A percentile compares a stretch with the other conserved stretches of the same genome.
phyloP scores from a whole-genome alignment of 2,329 filamentous ascomycete genomes.

The Sarocladiaceae sp. region DNA sequence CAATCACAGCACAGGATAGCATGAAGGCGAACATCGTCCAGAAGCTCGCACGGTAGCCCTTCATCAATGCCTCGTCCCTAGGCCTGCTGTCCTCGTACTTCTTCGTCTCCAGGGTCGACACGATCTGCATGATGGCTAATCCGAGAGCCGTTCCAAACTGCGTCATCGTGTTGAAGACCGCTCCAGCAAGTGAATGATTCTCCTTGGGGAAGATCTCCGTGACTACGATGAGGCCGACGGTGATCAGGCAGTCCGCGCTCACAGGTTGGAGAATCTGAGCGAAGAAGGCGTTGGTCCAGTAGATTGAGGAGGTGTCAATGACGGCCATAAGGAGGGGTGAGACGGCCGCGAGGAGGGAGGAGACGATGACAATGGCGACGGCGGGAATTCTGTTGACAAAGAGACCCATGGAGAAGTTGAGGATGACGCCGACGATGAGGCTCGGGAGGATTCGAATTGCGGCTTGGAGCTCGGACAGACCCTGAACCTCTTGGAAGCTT shows the following conservation, averaged over 20 bases:
- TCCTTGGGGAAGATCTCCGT: slow-evolving; percentile 48
- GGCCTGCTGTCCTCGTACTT: slow-evolving; percentile 14
- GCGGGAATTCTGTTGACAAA: slow-evolving; percentile 36
- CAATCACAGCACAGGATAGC: slow-evolving; percentile 31
- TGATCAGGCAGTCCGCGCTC: slow-evolving; percentile 45
- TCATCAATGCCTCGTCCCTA: slow-evolving; percentile 28
- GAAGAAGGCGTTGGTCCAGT: slow-evolving; percentile 43
- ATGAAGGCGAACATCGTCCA: slow-evolving; percentile 44
- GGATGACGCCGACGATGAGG: slow-evolving; percentile 33
- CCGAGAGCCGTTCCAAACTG: slow-evolving; percentile 50
- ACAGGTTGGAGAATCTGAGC: slow-evolving; percentile 36
- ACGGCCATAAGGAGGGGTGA: slow-evolving; percentile 51
- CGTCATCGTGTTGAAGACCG: slow-evolving; percentile 52
- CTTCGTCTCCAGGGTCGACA: slow-evolving; percentile 32
- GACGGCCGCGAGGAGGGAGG: slow-evolving; percentile 34
- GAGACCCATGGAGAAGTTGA: slow-evolving; percentile 39
- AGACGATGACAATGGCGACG: slow-evolving; percentile 30
- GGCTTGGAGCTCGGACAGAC: slow-evolving; percentile 35
- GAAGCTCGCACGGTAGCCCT: slow-evolving; percentile 43
- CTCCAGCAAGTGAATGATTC: slow-evolving; percentile 53
- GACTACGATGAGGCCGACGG: slow-evolving; percentile 47
- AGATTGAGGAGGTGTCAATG: slow-evolving; percentile 39
- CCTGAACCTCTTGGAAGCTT: slow-evolving; percentile 46
- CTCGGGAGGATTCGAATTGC: slow-evolving; percentile 40
- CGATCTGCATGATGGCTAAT: slow-evolving; percentile 39